Conservation (phyloP, 108 stramenopile genomes). For the Pelagomonas calceolata region DNA sequence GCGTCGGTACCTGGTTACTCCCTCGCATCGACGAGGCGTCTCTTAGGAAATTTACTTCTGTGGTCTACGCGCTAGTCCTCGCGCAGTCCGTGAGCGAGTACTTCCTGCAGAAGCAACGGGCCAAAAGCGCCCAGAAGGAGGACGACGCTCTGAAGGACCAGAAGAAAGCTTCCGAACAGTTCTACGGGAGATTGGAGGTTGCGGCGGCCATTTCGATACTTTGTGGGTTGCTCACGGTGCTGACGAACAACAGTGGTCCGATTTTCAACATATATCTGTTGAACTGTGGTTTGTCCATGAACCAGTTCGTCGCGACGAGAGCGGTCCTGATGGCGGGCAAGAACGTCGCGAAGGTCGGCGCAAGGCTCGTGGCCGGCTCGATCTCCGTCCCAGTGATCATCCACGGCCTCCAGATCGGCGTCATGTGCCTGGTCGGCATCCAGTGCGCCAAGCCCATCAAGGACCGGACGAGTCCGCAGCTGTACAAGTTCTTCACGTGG, state of each 20-base stretch:
- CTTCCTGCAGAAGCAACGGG: not conserved
- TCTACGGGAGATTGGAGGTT: not conserved
- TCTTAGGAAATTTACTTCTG: not conserved
- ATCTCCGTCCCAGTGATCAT: not conserved
- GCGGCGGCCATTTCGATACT: not conserved
- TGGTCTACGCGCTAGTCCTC: not conserved
- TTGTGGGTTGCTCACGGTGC: not conserved
- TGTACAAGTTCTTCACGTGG: not conserved
- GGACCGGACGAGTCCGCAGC: not conserved
- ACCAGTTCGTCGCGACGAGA: not conserved
- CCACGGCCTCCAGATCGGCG: not conserved
- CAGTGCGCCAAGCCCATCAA: not conserved
- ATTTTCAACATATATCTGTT: not conserved
- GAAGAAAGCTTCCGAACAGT: not conserved
- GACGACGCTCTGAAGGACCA: not conserved
- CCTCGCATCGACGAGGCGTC: not conserved
- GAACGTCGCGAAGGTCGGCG: not conserved
- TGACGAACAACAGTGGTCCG: not conserved
- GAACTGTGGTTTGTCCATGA: not conserved
- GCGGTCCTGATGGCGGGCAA: not conserved
- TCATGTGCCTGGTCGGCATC: not conserved
- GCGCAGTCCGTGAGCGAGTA: not conserved
- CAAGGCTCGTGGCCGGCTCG: not conserved
- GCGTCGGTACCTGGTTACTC: not conserved
- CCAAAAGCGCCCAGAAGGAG: not conserved